Base-by-base conservation (phyloP, 805 yeast species). In the Yarrowia sp. region DNA sequence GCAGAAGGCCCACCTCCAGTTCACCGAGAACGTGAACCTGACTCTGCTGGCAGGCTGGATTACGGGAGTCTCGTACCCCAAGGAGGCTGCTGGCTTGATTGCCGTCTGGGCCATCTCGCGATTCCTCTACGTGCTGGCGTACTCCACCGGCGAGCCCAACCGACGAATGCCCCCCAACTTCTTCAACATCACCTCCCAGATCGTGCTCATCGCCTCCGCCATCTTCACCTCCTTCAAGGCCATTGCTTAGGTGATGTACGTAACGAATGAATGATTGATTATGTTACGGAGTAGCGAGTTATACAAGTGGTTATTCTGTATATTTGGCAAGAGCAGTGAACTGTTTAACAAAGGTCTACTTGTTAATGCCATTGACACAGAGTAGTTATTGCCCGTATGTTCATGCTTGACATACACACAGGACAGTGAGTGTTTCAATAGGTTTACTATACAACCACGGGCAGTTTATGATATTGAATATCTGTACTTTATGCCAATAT, bases 91-190 rank as follows among this genome's bases (percentile, higher is more conserved):
- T 21, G 64, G 63, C 14, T 33, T 62, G 25, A 35, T 62, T 33
- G 35, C 55, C 16, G 42, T 41, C 10, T 62, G 64, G 64, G 41
- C 63, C 31, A 22, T 62, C 13, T 18, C 33, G 6, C 53, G 64
- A 13, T 22, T 62, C 31, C 44, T 62, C 10, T 62, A 41, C 46
- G 27, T 58, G 25, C 42, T 36, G 25, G 44, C 42, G 22, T 62
- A 62, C 58, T 39, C 55, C 16, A 41, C 63, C 13, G 64, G 64
- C 8, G 63, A 62, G 35, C 64, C 64, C 35, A 62, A 59, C 36
- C 36, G 38, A 31, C 63, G 64, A 58, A 42, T 55, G 61, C 61
- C 61, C 29, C 61, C 61, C 29, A 55, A 55, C 61, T 14, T 39
- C 21, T 55, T 55, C 47, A 55, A 38, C 47, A 55, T 55, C 36